Base-by-base conservation (phyloP, 140 eudicot genomes). In the Flaveria floridana region DNA sequence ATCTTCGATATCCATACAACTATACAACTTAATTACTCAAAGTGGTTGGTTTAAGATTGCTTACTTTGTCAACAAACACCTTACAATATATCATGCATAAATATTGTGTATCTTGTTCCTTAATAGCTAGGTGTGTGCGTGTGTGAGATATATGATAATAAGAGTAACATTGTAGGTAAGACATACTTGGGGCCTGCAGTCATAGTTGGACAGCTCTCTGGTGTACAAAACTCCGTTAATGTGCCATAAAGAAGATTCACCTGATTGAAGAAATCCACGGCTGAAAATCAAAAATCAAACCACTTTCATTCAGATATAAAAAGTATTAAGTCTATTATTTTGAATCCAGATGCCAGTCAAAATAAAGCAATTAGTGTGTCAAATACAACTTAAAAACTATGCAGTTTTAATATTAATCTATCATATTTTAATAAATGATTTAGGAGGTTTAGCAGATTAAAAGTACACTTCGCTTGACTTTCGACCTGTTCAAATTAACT, bases 201-300 rank as follows among this genome's bases (percentile, higher is more conserved):
- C 92, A 89, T 89, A 39, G 93, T 87, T 3, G 92, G 92, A 81
- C 96, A 89, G 64, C 71, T 85, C 74, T 89, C 90, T 26, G 92
- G 71, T 4, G 90, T 87, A 68, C 92, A 89, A 78, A 89, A 89
- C 84, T 89, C 92, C 0, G 92, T 86, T 39, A 89, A 88, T 15
- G 96, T 91, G 74, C 96, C 97, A 82, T 83, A 85, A 37, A 91
- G 97, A 83, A 91, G 87, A 86, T 91, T 91, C 85, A 85, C 96
- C 86, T 89, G 88, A 84, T 87, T 89, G 90, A 89, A 89, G 90
- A 89, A 89, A 79, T 91, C 97, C 57, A 91, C 95, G 73, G 95
- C 97, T 87, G 95, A 58, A 90, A 78, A 80, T 63, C 34, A 23
- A 82, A 39, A 48, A 78, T 14, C 71, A 85, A 74, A 61, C 14